Base-by-base conservation (phyloP, 352 stramenopile genomes). In the Phytophthora pseudosyringae region DNA sequence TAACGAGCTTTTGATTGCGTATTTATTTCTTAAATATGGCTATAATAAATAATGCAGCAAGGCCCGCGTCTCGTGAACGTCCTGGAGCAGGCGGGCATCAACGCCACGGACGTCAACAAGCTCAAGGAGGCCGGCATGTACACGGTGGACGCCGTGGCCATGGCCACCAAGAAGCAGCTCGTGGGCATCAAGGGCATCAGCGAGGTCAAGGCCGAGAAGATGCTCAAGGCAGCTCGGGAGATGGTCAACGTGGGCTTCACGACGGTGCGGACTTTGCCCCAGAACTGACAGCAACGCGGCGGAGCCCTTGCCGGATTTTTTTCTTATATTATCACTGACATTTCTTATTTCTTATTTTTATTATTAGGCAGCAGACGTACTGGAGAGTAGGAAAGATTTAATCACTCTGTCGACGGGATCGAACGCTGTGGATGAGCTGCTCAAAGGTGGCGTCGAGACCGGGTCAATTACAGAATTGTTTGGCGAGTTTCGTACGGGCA, bases 201-300 rank as follows among this genome's bases (percentile, higher is more conserved):
- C 36, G 98, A 99, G 80, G 95, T 98, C 40, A 99, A 99, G 66
- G 98, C 98, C 1, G 75, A 97, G 10, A 99, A 99, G 70, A 95
- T 99, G 59, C 98, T 99, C 64, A 98, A 99, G 53, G 94, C 97
- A 13, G 94, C 95, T 12, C 94, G 98, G 39, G 93, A 98, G 46
- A 94, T 99, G 75, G 95, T 99, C 32, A 97, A 98, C 10, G 95
- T 99, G 65, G 97, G 98, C 65, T 99, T 99, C 71, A 98, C 96
- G n/a, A 99, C 98, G 53, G 98, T 98, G 40, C n/a, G 79, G 35
- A 13, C 16, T 33, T 64, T 46, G 7, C 28, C 39, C 5, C 8
- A 39, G 4, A 11, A 7, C 16, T 21, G 15, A 7, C 11, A n/a
- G 5, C 6, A n/a, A 33, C 5, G 39, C 35, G 38, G 48, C 56